phyloP scores from a whole-genome alignment of 495 filamentous ascomycete genomes.

The Usnea hakonensis region DNA sequence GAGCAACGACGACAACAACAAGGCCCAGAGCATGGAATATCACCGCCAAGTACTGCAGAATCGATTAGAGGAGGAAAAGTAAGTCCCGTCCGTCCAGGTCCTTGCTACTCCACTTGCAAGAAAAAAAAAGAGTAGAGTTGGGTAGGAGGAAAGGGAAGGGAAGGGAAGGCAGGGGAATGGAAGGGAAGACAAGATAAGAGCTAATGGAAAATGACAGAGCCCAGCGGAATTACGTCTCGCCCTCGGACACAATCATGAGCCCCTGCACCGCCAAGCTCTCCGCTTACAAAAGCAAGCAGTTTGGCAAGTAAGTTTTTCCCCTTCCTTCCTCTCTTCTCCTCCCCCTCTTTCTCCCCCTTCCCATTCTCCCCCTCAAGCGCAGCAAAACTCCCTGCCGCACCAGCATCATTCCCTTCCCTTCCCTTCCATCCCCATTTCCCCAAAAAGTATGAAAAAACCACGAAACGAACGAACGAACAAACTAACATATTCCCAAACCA shows the following conservation, averaged over 20 bases:
- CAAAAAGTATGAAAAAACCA: background rate
- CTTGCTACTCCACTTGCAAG: too few species aligned
- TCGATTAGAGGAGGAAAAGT: conserved; percentile 64
- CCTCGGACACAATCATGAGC: conserved; percentile 86
- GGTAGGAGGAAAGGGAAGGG: background rate
- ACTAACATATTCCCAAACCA: too few species aligned
- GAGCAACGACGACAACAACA: conserved; percentile 22
- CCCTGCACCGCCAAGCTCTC: conserved; percentile 87
- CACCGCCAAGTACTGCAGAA: conserved; percentile 70
- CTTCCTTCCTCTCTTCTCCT: background rate
- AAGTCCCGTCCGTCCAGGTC: too few species aligned
- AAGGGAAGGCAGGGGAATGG: background rate
- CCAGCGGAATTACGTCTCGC: conserved; percentile 72
- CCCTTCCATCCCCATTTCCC: background rate
- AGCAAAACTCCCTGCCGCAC: too few species aligned
- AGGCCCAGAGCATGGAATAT: conserved; percentile 53
- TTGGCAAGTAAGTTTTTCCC: conserved; percentile 50
- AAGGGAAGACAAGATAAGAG: background rate
- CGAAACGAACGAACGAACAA: too few species aligned
- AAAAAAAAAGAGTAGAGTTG: too few species aligned
- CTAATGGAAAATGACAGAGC: conserved; percentile 22
- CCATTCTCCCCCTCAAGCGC: too few species aligned
- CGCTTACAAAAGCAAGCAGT: conserved; percentile 75
- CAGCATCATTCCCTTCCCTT: too few species aligned
- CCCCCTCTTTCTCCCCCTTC: too few species aligned